Conservation (phyloP, 108 stramenopile species). For the Discostella pseudostelligera region DNA sequence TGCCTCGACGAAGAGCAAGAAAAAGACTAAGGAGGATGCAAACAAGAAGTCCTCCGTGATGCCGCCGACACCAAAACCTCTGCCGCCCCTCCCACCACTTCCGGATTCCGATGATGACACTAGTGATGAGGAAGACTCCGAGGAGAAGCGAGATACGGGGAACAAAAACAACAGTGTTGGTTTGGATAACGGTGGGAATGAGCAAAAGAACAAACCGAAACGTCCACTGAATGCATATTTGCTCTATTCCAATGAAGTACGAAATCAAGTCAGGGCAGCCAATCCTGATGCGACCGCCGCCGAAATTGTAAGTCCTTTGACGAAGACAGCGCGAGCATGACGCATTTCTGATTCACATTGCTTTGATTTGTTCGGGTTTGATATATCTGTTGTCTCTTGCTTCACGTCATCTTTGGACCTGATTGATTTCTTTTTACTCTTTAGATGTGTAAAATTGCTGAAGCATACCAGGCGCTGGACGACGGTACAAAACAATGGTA, state of each 20-base stretch:
- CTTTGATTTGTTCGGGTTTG: too few relatives aligned
- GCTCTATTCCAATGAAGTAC: constrained; percentile 23
- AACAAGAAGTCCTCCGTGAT: constrained; percentile 22
- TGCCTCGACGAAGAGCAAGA: not conserved
- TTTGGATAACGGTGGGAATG: not conserved
- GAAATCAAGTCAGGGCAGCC: constrained; percentile 14
- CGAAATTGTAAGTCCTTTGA: not conserved
- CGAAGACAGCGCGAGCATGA: too few relatives aligned
- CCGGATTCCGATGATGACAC: too few relatives aligned
- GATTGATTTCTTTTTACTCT: too few relatives aligned
- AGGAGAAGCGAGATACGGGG: too few relatives aligned
- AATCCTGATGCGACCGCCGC: constrained; percentile 15
- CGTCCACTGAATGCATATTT: constrained; percentile 22
- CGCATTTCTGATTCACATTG: too few relatives aligned
- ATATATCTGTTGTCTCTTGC: too few relatives aligned
- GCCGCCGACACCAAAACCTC: too few relatives aligned
- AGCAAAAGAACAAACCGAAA: constrained; percentile 29
- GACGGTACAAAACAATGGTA: not conserved
- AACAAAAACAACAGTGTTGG: too few relatives aligned
- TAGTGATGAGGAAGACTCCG: too few relatives aligned
- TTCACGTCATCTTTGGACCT: too few relatives aligned
- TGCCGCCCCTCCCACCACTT: too few relatives aligned
- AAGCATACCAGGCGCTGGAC: constrained; percentile 2
- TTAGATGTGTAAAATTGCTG: not conserved
- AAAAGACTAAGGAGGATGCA: constrained; percentile 12